A percentile compares a stretch with the other conserved stretches of the same genome.
These are phyloP conservation scores for Agaricus blazei DNA, from an alignment of 768 basidiomycete genomes.

Conservation along the genomic window DNA sequence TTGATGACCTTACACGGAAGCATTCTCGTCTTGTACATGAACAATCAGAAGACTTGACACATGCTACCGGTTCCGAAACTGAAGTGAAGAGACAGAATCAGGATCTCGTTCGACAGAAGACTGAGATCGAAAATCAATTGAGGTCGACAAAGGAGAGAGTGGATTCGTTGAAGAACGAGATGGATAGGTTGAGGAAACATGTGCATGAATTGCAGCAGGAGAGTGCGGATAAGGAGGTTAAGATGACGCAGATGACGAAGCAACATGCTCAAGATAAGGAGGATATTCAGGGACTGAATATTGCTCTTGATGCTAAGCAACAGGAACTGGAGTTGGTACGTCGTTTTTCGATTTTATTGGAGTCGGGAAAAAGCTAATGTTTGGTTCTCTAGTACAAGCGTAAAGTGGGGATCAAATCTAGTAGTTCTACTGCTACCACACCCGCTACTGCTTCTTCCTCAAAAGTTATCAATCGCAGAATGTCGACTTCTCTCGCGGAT, in stretches of 20 bases:
- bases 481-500: conserved; percentile 51
- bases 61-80: conserved; percentile 40
- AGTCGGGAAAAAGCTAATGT: neutral
- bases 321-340: conserved; percentile 87
- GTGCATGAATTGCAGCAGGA: conserved; percentile 72
- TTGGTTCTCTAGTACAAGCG: conserved; percentile 51
- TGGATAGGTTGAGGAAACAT: conserved; percentile 54
- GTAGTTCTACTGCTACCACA: conserved; percentile 33
- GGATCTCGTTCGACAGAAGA: conserved; percentile 45
- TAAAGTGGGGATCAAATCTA: conserved; percentile 47
- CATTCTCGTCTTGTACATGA: conserved; percentile 45
- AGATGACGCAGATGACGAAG: conserved; percentile 67
- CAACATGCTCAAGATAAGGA: conserved; percentile 64
- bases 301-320: conserved; percentile 90
- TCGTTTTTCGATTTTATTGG: conserved; percentile 11
- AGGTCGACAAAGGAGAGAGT: conserved; percentile 46
- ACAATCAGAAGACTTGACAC: conserved; percentile 40
- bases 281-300: conserved; percentile 80
- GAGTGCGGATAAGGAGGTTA: conserved; percentile 82
- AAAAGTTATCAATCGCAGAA: conserved; percentile 40
- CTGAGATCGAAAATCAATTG: conserved; percentile 49
- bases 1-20: conserved; percentile 51
- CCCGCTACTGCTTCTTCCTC: conserved; percentile 39
- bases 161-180: conserved; percentile 46
- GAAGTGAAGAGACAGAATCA: conserved; percentile 45